Base-by-base conservation (phyloP, 2,329 filamentous ascomycete species). In the Phialophora verrucosa region DNA sequence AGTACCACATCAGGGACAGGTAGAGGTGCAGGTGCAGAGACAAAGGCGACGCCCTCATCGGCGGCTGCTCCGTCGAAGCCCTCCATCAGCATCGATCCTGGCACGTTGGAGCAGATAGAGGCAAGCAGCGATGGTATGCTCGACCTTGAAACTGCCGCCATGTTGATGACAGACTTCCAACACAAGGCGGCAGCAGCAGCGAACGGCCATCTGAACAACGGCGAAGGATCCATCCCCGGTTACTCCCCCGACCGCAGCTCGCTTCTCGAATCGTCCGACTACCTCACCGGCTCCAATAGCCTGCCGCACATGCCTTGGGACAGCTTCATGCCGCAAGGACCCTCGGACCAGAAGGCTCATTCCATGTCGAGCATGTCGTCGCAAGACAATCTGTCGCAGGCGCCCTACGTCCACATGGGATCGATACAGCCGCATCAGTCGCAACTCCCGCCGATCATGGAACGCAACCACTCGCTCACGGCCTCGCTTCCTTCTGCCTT, bases 131-230 rank as follows among this genome's bases (percentile, higher is more conserved):
- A 97, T 78, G 90, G 90, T 78, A 90, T 94, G 81, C 93, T 97
- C 76, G 95, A 97, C 78, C 91, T 97, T 76, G 94, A 99, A 84
- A 93, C 94, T 74, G 95, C 95, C 73, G 95, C 95, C 73, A 97
- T 98, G 92, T 88, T 99, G 78, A 96, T 99, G 83, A 95, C 94
- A 77, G 93, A 98, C 82, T 90, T 98, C 77, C 94, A 97, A 82
- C 93, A 97, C 83, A 97, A 97, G 84, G 93, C 89, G 75, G 94
- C 93, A 80, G 89, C 87, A 66, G 83, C 85, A 75, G 78, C 79
- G 74, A 81, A 81, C 71, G 82, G 77, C 79, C 78, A 83, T 79
- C 74, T 78, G 65, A 78, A 83, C 69, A 81, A 84, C 73, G 80
- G 79, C 71, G 78, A 77, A 68, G 70, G 78, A 60, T 78, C 80